These are phyloP conservation scores for Daldinia vernicosa DNA, from an alignment of 495 filamentous ascomycete species.

Conservation along the genomic window DNA sequence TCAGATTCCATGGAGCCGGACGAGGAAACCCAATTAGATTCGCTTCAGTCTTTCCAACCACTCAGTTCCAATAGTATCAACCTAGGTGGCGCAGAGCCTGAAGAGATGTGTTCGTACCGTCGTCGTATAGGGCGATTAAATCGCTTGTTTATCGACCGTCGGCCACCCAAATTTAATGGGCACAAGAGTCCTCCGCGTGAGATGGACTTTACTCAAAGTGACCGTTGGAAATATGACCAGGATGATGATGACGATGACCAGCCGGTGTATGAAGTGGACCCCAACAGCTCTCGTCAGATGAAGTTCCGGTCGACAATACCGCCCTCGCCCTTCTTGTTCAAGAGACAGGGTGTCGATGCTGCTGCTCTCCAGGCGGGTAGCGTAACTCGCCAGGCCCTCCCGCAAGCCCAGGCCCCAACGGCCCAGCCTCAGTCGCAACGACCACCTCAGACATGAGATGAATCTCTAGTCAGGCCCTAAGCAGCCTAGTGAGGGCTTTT, in stretches of 20 bases:
- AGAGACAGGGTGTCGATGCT: conserved; percentile 37
- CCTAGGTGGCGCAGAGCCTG: conserved; percentile 39
- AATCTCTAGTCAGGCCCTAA: background rate
- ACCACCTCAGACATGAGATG: conserved; percentile 15
- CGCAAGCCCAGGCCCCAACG: conserved; percentile 57
- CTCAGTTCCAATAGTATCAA: conserved; percentile 48
- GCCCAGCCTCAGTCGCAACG: background rate
- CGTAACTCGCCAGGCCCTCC: conserved; percentile 38
- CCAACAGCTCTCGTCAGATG: conserved; percentile 73
- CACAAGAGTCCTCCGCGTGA: conserved; percentile 63
- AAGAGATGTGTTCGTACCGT: conserved; percentile 66
- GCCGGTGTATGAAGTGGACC: conserved; percentile 72
- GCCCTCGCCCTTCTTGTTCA: conserved; percentile 51
- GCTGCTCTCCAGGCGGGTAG: conserved; percentile 26
- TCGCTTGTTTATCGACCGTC: conserved; percentile 83
- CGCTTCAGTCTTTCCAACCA: conserved; percentile 25
- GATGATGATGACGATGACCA: conserved; percentile 76
- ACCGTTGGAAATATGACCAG: conserved; percentile 86
- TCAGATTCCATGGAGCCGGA: conserved; percentile 65
- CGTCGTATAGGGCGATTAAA: conserved; percentile 78
- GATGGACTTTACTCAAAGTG: conserved; percentile 62
- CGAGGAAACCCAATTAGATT: conserved; percentile 34
- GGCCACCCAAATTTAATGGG: conserved; percentile 47
- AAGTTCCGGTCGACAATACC: conserved; percentile 77
- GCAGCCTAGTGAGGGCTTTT: background rate